Conservation (phyloP, 768 basidiomycete genomes). For the Tubosaeta brunneosetosa region DNA sequence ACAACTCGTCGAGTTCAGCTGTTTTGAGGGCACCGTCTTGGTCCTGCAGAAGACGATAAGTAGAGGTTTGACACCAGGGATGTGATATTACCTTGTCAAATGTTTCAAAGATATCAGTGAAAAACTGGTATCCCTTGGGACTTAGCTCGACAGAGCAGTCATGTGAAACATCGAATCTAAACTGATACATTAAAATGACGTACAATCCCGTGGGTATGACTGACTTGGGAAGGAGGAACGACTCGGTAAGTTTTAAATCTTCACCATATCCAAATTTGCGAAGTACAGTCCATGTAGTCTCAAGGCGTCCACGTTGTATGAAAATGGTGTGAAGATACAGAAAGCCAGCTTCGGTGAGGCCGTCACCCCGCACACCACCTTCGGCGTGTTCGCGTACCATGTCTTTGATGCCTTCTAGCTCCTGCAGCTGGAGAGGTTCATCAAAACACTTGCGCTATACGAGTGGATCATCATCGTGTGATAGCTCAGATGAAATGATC, state of each 20-base stretch:
- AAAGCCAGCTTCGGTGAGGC: slow-evolving; percentile 90
- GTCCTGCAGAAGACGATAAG: slow-evolving; percentile 49
- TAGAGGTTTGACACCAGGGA: background rate
- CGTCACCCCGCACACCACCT: slow-evolving; percentile 68
- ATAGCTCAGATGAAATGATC: background rate
- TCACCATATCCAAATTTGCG: slow-evolving; percentile 95
- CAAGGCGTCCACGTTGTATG: slow-evolving; percentile 90
- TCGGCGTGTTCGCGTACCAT: slow-evolving; percentile 81
- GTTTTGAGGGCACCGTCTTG: slow-evolving; percentile 90
- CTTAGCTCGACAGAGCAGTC: slow-evolving; percentile 96
- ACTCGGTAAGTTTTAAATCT: slow-evolving; percentile 83
- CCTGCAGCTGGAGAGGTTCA: slow-evolving; percentile 84
- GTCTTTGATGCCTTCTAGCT: slow-evolving; percentile 93
- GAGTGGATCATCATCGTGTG: background rate
- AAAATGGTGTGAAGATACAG: slow-evolving; percentile 94
- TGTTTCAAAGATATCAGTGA: slow-evolving; percentile 93
- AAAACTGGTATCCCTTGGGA: slow-evolving; percentile 92
- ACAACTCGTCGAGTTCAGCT: slow-evolving; percentile 79
- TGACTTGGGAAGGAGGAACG: slow-evolving; percentile 85
- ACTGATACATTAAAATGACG: slow-evolving; percentile 10
- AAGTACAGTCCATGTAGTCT: slow-evolving; percentile 97
- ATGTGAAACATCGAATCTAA: slow-evolving; percentile 85
- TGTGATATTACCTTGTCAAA: slow-evolving; percentile 72
- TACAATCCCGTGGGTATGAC: slow-evolving; percentile 24
- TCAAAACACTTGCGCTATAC: slow-evolving; percentile 90